These are phyloP conservation scores for Solanum chmielewskii DNA, from an alignment of 257 asterid species.

Conservation along the genomic window DNA sequence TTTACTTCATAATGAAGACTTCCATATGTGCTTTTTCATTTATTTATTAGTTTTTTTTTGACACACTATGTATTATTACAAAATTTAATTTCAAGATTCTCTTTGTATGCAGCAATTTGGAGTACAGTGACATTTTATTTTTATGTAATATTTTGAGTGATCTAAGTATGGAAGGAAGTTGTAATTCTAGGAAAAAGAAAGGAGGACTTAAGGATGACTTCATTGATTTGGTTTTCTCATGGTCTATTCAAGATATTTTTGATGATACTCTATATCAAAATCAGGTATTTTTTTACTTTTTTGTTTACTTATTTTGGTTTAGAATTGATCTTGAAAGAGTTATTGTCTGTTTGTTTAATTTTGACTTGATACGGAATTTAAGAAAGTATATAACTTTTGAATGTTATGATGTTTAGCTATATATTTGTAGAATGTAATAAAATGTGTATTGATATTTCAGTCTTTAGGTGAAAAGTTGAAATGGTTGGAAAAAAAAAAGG, in stretches of 20 bases:
- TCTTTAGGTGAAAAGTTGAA: neutral
- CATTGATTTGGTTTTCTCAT: conserved; percentile 23
- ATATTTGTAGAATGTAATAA: neutral
- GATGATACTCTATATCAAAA: conserved; percentile 19
- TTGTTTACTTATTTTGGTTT: neutral
- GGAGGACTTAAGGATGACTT: neutral
- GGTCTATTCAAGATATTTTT: conserved; percentile 29
- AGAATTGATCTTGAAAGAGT: neutral
- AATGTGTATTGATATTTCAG: too few species aligned
- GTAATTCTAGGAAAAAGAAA: neutral
- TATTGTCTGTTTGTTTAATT: neutral
- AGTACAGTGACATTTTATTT: neutral
- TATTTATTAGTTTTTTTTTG: neutral
- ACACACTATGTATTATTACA: neutral
- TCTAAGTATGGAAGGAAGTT: neutral
- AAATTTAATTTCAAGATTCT: neutral
- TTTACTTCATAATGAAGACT: neutral
- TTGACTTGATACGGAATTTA: neutral
- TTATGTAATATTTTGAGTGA: neutral
- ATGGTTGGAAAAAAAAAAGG: too few species aligned
- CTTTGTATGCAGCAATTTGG: neutral
- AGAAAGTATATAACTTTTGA: too few species aligned
- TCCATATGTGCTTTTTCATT: neutral
- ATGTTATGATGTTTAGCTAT: too few species aligned
- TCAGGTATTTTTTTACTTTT: conserved; percentile 13